phyloP scores from a whole-genome alignment of 2,329 filamentous ascomycete species.

The Penicillium verrucosum region DNA sequence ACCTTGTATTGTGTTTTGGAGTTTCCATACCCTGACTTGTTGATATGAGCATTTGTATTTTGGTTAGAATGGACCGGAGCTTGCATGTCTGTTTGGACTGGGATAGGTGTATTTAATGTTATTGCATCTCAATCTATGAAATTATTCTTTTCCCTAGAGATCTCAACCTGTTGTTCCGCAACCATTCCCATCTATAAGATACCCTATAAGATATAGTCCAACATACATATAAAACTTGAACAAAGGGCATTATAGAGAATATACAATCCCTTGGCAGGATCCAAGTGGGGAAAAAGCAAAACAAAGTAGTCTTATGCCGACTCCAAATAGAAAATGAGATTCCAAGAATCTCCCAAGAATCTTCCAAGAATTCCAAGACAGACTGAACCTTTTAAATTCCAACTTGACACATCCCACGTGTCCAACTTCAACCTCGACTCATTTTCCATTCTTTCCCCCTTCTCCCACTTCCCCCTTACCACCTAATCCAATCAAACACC shows the following conservation, averaged over 20 bases:
- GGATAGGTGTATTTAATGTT: slow-evolving; percentile 10
- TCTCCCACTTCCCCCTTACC: not conserved
- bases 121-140: not conserved
- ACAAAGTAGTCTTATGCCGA: slow-evolving; percentile 10
- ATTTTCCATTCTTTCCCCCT: not conserved
- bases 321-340: not conserved
- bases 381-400: not conserved
- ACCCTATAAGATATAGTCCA: not conserved
- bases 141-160: too few species aligned
- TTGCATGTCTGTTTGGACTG: slow-evolving; percentile 3
- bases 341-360: not conserved
- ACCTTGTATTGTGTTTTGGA: slow-evolving; percentile 12
- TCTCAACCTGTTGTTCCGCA: not conserved
- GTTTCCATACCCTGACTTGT: slow-evolving; percentile 22
- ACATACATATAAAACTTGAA: too few species aligned
- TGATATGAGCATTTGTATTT: slow-evolving; percentile 16
- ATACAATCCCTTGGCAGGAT: not conserved
- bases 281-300: slow-evolving; percentile 24
- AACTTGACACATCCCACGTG: not conserved
- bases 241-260: not conserved
- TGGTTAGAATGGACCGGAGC: slow-evolving; percentile 17
- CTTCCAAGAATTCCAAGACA: not conserved
- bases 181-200: not conserved
- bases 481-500: not conserved
- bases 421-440: not conserved